Conservation (phyloP, 768 basidiomycete genomes). For the Aureoboletus auriporus region DNA sequence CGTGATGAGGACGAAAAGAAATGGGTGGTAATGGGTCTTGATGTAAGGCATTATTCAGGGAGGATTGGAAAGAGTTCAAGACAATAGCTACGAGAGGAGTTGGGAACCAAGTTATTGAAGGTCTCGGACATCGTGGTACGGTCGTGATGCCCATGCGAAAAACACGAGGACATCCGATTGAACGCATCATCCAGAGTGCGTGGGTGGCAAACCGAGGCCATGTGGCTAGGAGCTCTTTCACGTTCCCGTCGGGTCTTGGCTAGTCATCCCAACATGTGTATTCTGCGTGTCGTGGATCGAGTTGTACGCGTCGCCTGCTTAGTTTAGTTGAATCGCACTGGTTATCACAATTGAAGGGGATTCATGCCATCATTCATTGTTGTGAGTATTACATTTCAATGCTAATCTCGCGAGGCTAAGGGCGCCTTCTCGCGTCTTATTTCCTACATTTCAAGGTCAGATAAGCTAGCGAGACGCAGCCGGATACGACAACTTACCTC, state of each 20-base stretch:
- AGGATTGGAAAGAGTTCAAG: conserved; percentile 8
- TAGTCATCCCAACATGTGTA: conserved; percentile 11
- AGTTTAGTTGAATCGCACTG: conserved; percentile 4
- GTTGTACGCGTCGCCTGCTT: conserved; percentile 4
- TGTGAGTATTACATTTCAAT: conserved; percentile 35
- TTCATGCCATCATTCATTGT: conserved; percentile 14
- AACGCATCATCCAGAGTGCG: conserved; percentile 3
- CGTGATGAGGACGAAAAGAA: conserved; percentile 61
- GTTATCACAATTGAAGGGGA: conserved; percentile 10
- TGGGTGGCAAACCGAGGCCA: conserved; percentile 2
- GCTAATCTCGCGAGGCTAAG: conserved; percentile 73
- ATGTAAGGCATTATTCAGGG: conserved; percentile 36
- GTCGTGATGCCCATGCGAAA: conserved; percentile 29
- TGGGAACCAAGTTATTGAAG: conserved; percentile 15
- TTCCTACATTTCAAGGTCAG: conserved; percentile 47
- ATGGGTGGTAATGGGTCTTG: conserved; percentile 56
- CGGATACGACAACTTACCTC: conserved; percentile 49
- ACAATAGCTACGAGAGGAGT: conserved; percentile 11
- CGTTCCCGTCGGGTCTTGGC: conserved; percentile 7
- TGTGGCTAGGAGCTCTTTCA: conserved; percentile 9
- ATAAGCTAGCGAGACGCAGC: not conserved
- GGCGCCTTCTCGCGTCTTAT: conserved; percentile 87
- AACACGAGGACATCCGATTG: conserved; percentile 26
- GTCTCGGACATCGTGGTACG: conserved; percentile 18
- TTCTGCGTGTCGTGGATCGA: conserved; percentile 9